Evolutionary conservation across 1,284 basidiomycete species (phyloP).

Genomic region (Anthracocystis panici-leucophaei): DNA sequence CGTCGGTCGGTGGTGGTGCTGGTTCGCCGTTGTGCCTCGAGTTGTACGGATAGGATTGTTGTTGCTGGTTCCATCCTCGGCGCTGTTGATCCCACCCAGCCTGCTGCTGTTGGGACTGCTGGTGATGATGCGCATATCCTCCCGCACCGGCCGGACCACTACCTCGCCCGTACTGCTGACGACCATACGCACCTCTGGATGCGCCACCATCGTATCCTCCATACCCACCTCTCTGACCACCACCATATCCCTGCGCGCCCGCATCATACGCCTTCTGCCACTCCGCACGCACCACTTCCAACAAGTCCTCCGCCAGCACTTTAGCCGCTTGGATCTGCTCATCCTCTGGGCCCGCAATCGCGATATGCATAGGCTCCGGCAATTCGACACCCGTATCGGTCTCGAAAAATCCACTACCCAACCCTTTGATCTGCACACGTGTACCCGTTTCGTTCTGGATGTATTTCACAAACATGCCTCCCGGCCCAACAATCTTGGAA

Average conservation of each 20-base stretch:
- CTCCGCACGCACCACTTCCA: conserved; percentile 64
- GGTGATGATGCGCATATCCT: conserved; percentile 29
- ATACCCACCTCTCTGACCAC: conserved; percentile 13
- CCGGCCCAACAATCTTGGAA: conserved; percentile 95
- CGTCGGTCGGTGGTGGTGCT: conserved; percentile 42
- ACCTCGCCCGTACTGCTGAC: conserved; percentile 19
- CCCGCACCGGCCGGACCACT: conserved; percentile 20
- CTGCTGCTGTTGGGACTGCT: conserved; percentile 30
- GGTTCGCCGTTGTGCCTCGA: conserved; percentile 26
- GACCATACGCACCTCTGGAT: conserved; percentile 20
- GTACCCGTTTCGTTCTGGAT: conserved; percentile 97
- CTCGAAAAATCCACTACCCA: conserved; percentile 94
- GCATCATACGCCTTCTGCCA: conserved; percentile 63
- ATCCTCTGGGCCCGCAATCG: conserved; percentile 62
- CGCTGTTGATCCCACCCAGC: conserved; percentile 23
- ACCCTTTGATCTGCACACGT: conserved; percentile 96
- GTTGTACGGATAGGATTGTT: conserved; percentile 20
- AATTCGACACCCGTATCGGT: conserved; percentile 90
- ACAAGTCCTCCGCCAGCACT: conserved; percentile 59
- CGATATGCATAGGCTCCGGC: conserved; percentile 86
- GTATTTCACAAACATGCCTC: conserved; percentile 92
- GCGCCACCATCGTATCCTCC: conserved; percentile 19
- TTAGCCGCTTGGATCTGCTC: conserved; percentile 59
- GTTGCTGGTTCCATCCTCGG: conserved; percentile 18
- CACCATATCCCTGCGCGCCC: conserved; percentile 18